phyloP scores from a whole-genome alignment of 129 eudicot species.

The Lonicera japonica region DNA sequence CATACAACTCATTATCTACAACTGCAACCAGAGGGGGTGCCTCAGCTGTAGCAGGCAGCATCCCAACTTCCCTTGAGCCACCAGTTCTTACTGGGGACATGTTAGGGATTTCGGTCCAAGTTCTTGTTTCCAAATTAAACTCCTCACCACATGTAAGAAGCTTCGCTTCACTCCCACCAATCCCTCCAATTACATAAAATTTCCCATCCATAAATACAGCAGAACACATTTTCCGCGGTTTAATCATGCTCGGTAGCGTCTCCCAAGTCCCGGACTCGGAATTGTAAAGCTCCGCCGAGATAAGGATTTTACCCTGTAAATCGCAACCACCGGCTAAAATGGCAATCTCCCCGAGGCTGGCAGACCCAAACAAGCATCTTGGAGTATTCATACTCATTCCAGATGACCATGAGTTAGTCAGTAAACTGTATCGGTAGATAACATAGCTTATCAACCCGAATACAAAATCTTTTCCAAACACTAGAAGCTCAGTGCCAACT shows the following conservation, averaged over 20 bases:
- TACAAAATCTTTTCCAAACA: conserved; percentile 48
- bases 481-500: conserved; percentile 81
- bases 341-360: conserved; percentile 74
- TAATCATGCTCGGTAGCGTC: conserved; percentile 56
- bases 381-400: conserved; percentile 66
- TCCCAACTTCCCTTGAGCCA: conserved; percentile 25
- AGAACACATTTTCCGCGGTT: conserved; percentile 69
- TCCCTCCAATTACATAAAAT: conserved; percentile 78
- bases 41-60: conserved; percentile 52
- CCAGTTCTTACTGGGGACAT: conserved; percentile 57
- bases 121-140: conserved; percentile 41
- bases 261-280: conserved; percentile 59
- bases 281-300: conserved; percentile 63
- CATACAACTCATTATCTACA: conserved; percentile 69
- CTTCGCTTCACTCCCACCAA: conserved; percentile 42
- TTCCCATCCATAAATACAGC: conserved; percentile 87
- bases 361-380: conserved; percentile 76
- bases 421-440: conserved; percentile 55
- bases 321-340: conserved; percentile 81
- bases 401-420: conserved; percentile 67
- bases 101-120: conserved; percentile 71
- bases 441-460: conserved; percentile 24
- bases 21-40: conserved; percentile 91
- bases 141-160: conserved; percentile 82
- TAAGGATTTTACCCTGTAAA: conserved; percentile 40